Percentiles rank a stretch among this genome's conserved stretches.
phyloP scores from a whole-genome alignment of 805 yeast genomes.

The Middelhovenomyces tepae region DNA sequence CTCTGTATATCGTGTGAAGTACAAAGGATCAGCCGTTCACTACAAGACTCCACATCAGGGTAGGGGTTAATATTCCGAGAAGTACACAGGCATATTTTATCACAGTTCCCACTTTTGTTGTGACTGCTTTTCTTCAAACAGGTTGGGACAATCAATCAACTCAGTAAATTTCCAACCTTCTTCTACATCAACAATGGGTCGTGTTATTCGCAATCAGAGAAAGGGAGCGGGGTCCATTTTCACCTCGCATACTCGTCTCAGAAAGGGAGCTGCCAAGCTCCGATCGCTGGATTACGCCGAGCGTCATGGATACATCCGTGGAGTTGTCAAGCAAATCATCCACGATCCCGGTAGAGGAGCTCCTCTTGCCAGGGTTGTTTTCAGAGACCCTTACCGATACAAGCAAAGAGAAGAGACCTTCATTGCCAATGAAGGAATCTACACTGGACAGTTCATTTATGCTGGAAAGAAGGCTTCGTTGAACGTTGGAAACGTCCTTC shows the following conservation, averaged over 20 bases:
- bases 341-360: constrained; percentile 99
- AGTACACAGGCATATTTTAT: no score
- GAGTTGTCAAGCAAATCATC: constrained; percentile 96
- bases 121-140: no score
- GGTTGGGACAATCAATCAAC: no score
- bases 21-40: no score
- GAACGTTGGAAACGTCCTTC: constrained; percentile 89
- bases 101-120: no score
- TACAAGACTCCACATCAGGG: no score
- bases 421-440: constrained; percentile 98
- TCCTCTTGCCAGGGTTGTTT: constrained; percentile 96
- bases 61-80: no score
- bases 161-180: no score
- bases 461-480: constrained; percentile 98
- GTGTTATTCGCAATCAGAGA: constrained; percentile 99
- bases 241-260: constrained; percentile 99
- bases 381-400: constrained; percentile 99
- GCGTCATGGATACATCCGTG: constrained; percentile 99
- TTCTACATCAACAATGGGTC: constrained; percentile 17
- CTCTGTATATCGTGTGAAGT: no score
- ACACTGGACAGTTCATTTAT: constrained; percentile 98
- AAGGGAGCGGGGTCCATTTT: constrained; percentile 99
- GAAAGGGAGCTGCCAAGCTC: constrained; percentile 99
- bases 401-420: constrained; percentile 96
- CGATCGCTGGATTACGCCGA: constrained; percentile 99